Evolutionary conservation across 495 filamentous ascomycete genomes (phyloP), one percentile per base, ranked within the genome.

Genomic region (Cercophora newfieldiana): DNA sequence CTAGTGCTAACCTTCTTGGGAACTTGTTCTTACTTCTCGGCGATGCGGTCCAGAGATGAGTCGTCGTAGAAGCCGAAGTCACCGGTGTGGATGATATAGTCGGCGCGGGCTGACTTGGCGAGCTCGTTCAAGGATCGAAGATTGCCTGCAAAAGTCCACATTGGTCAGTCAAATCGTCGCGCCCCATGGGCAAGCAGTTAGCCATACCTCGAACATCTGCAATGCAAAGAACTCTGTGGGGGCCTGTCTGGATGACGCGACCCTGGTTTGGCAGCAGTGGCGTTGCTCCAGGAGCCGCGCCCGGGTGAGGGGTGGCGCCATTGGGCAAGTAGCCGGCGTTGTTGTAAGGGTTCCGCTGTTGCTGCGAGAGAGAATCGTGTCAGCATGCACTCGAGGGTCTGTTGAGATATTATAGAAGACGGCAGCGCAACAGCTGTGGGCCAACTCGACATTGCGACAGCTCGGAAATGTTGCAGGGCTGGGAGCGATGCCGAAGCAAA

Each of bases 61-160:
- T 96, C 92, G 75, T 99, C 96, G 79, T 99, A 99, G 80, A 99
- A 99, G 61, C 96, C 96, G 75, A 99, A 99, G 75, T 99, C 96
- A 74, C 96, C 96, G 33, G 96, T 98, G 79, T 99, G 95, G 68
- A 99, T 91, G 72, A 99, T 96, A 77, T 96, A 90, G 78, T 97
- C 92, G 61, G 95, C 95, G 72, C 90, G 89, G 60, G 96, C 95
- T 72, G 93, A 88, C 76, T 90, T 93, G 64, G 96, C 96, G 61
- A 98, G 88, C 48, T 98, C 93, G 81, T 99, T 99, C 70, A 99
- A 83, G 65, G 95, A 97, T 78, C 89, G 89, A 60, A 99, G 84
- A 75, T 97, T 97, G 75, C 96, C 95, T 99, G 66, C 55, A 29
- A 10, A 56, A 60, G 8, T 68, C 59, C 7, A 28, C 49, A 53